Percentiles rank a stretch among this genome's conserved stretches.
phyloP scores from a whole-genome alignment of 352 stramenopile genomes.

The Globisporangium irregulare region DNA sequence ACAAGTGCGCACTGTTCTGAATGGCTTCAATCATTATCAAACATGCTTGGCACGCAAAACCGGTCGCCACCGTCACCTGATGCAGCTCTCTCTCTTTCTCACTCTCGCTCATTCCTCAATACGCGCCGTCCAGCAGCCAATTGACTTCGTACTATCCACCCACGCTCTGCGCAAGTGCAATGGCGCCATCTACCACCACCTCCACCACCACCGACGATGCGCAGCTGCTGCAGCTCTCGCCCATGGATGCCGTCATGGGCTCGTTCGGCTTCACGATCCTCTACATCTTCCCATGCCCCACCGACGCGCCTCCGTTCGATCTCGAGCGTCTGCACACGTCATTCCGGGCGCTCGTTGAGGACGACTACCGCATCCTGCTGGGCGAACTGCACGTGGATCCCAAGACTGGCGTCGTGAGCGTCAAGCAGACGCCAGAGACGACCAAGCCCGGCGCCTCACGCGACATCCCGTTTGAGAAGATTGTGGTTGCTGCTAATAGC shows the following conservation, averaged over 20 bases:
- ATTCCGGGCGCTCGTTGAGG: conserved; percentile 30
- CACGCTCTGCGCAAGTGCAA: neutral
- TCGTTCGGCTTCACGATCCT: conserved; percentile 43
- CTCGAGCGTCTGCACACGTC: conserved; percentile 36
- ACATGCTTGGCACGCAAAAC: neutral
- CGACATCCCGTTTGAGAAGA: conserved; percentile 36
- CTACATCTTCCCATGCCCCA: conserved; percentile 48
- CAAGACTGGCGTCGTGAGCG: conserved; percentile 25
- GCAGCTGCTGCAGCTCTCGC: conserved; percentile 28
- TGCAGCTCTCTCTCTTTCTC: neutral
- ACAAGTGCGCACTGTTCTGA: neutral
- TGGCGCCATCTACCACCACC: neutral
- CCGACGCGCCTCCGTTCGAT: conserved; percentile 22
- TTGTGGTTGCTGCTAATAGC: neutral
- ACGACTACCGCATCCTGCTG: conserved; percentile 49
- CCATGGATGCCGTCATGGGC: conserved; percentile 50
- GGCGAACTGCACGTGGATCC: conserved; percentile 31
- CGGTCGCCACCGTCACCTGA: neutral
- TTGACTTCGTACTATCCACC: neutral
- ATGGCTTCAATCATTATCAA: neutral
- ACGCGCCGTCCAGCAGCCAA: neutral
- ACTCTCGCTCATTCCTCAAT: neutral
- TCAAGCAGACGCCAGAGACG: conserved; percentile 25
- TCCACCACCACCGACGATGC: neutral
- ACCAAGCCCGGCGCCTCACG: conserved; percentile 1